These are phyloP conservation scores for Astrothelium subdiscretum DNA, from an alignment of 495 filamentous ascomycete genomes.

Conservation along the genomic window DNA sequence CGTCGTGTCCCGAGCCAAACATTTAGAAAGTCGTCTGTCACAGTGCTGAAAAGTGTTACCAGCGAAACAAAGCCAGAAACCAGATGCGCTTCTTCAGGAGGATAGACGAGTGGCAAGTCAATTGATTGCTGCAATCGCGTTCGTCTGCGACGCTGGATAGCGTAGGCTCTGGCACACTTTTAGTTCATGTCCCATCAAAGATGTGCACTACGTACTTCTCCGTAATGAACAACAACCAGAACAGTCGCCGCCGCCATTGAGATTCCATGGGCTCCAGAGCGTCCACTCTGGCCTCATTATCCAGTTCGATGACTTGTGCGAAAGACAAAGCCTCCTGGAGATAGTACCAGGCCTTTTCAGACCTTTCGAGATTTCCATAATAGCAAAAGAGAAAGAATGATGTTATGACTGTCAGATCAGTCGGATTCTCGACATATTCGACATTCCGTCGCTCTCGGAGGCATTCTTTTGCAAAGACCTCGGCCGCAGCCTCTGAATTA, in stretches of 20 bases:
- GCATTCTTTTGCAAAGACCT: constrained; percentile 19
- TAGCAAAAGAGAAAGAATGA: constrained; percentile 23
- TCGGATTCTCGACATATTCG: constrained; percentile 16
- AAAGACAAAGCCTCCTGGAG: constrained; percentile 19
- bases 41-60: constrained; percentile 17
- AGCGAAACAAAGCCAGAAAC: constrained; percentile 22
- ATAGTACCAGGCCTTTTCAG: constrained; percentile 20
- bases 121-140: constrained; percentile 15
- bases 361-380: constrained; percentile 20
- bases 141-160: constrained; percentile 17
- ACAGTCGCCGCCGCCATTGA: constrained; percentile 19
- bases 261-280: constrained; percentile 14
- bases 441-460: constrained; percentile 14
- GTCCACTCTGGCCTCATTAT: constrained; percentile 13
- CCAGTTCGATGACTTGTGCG: constrained; percentile 15
- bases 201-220: constrained; percentile 5
- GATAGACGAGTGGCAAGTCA: constrained; percentile 11
- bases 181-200: neutral
- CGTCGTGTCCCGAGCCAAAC: constrained; percentile 16
- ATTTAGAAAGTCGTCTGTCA: constrained; percentile 17
- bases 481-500: constrained; percentile 8
- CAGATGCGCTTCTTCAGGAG: constrained; percentile 15
- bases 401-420: constrained; percentile 14
- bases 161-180: constrained; percentile 11
- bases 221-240: constrained; percentile 22